Base-by-base conservation (phyloP, 202 grass and related monocot genomes). In the Zizania palustris region DNA sequence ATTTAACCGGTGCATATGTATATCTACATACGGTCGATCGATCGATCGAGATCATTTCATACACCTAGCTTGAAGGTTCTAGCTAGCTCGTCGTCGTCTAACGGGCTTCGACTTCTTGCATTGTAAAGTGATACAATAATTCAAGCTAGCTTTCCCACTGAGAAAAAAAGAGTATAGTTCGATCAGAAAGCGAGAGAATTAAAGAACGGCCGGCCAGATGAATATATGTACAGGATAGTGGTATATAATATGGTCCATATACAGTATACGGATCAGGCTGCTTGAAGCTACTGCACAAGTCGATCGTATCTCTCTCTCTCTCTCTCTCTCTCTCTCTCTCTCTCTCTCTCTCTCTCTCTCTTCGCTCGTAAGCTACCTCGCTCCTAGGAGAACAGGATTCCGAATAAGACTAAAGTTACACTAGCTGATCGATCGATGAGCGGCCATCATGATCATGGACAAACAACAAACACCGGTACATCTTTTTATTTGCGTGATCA, bases 401-500 rank as follows among this genome's bases (percentile, higher is more conserved):
- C 34, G 63, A 51, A 51, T 36, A 42, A 35, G 14, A 36, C 39
- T 20, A 80, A 64, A 81, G 63, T 19, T 60, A 45, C 36, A 60
- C 42, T 43, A 44, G n/a, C n/a, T 34, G 55, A 83, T 63, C 81
- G 73, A 83, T 65, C 63, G 45, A 71, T 54, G 73, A 70, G n/a
- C n/a, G n/a, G n/a, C 63, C 65, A 83, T 71, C 56, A 83, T 77
- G 65, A 62, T 20, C n/a, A n/a, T n/a, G 81, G 63, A 50, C 65
- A 69, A n/a, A n/a, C n/a, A 53, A 76, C 35, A 38, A 62, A 61
- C 63, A 69, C 15, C 55, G 9, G 55, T 60, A 19, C 39, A 11
- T 54, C 14, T 62, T 77, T 42, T 43, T n/a, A n/a, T n/a, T n/a
- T n/a, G n/a, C 16, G 19, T 61, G 34, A 20, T 74, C 81, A 77